Evolutionary conservation across 495 filamentous ascomycete species (phyloP), one percentile per base, ranked within the genome.

Genomic region (Penicillium chermesinum): DNA sequence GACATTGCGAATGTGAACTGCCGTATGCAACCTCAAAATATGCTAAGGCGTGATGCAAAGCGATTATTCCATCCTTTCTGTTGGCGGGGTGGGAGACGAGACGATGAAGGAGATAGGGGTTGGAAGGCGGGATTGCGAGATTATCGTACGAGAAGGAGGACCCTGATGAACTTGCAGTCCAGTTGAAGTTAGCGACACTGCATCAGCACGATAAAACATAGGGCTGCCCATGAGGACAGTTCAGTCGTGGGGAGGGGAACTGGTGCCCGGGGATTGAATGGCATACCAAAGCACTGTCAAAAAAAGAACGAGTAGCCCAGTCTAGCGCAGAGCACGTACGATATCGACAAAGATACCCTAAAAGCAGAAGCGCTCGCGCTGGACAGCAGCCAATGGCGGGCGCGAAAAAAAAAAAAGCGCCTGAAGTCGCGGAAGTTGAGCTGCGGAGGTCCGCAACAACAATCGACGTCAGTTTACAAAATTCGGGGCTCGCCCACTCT

Each of bases 1-100:
- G 86, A 80, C 88, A 91, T 93, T 17, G 7, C 52, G 42, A 19
- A 30, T 30, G 10, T 10, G 10, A 10, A 10, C 10, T 30, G 10
- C 1, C 16, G 18, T 17, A 20, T 22, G 19, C 19, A 15, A 38
- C 19, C 27, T 17, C 18, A 22, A 25, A 16, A 37, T 35, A 22
- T 18, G 35, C 36, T 16, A 21, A 25, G 16, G 33, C 10, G 38
- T 41, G 34, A 25, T 13, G 16, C 9, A 35, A 27, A 45, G 34
- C n/a, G 35, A 32, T 59, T 50, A 57, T 54, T 46, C 57, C 50
- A 62, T 59, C 47, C 50, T 54, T 59, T 37, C 38, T 8, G 36
- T 49, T 33, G 38, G 21, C 22, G 21, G 48, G 48, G 25, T 5
- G 25, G 25, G 4, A 5, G 4, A 5, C 25, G 25, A 5, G 10